Base-by-base conservation (phyloP, 257 asterid species). In the Primulina eburnea region DNA sequence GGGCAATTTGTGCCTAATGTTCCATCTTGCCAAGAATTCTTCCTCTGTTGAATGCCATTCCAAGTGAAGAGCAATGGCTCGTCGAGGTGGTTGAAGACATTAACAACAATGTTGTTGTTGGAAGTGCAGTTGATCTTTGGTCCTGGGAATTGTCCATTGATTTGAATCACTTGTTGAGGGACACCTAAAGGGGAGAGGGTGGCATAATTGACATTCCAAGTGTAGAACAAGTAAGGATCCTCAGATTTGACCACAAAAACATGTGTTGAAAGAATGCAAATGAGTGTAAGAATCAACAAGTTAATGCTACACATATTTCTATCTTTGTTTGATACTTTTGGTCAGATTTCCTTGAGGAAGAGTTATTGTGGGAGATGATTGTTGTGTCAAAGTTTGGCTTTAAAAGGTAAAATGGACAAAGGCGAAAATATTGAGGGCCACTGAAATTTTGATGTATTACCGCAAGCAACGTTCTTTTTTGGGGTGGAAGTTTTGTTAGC, bases 21-120 rank as follows among this genome's bases (percentile, higher is more conserved):
- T 30, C 93, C 93, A 3, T 87, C 93, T 30, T 62, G 73, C 93
- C 93, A 87, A 0, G 90, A 83, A 38, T 87, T 87, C 72, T 84
- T 85, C 60, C 90, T 64, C 70, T 82, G 90, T 53, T 85, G 93
- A 58, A 87, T 70, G 8, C 90, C 93, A 56, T 76, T 75, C 88
- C 90, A 84, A 1, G 83, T 81, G 75, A 87, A 77, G 38, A 85
- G 85, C 65, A 86, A 43, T 0, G 92, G 92, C 81, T 84, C 92
- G 37, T 84, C 82, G 47, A 86, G 85, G 14, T 84, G 30, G 65
- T 86, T 86, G 73, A 86, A 86, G 64, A 86, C 67, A 28, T 86
- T 86, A 11, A 86, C 77, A 10, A 82, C 73, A 21, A 86, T 72
- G 75, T 85, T 85, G 77, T 85, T 85, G 82, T 85, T 85, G 65